Base-by-base conservation (phyloP, 306 rosid genomes). In the Cucumis sativus region DNA sequence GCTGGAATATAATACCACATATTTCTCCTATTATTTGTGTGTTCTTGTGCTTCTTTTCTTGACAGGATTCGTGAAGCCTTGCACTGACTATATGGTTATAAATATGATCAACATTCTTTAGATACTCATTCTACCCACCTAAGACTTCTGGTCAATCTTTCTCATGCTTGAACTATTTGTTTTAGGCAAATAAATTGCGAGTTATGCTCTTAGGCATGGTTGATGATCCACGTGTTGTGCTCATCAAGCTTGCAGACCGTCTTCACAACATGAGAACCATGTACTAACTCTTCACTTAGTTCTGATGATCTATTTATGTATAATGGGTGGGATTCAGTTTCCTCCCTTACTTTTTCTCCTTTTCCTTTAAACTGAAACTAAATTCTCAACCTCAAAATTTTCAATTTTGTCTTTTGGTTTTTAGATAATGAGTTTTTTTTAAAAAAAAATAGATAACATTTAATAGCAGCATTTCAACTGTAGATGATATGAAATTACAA, bases 261-360 rank as follows among this genome's bases (percentile, higher is more conserved):
- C 98, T 94, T 88, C 98, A 94, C 88, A 94, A 94, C 86, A 94
- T 94, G 97, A 88, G 98, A 89, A 94, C 97, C 79, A 91, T 94
- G 98, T 94, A 91, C 61, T 77, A 75, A 72, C 80, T 86, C 81
- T 79, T 68, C 73, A 80, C 84, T 80, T 45, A 55, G 60, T 43
- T 65, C 51, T 25, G 52, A 20, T 70, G 75, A 78, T 18, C 18
- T 51, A 21, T 63, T 80, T 57, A n/a, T 69, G 15, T 33, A 62
- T 60, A 10, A 75, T 74, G 78, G 43, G 60, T 70, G 82, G 70
- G 61, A 83, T 43, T 51, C 63, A 4, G 33, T 77, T 30, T 74
- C 76, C 60, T 23, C 54, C 72, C 67, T 85, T 49, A 55, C 5
- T n/a, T 16, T 41, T 67, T 11, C 17, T 10, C 28, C 6, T 40